Percentiles rank a stretch among this genome's conserved stretches.
Evolutionary conservation across 495 filamentous ascomycete species (phyloP).

Genomic region (Pseudotulostoma volvatum): DNA sequence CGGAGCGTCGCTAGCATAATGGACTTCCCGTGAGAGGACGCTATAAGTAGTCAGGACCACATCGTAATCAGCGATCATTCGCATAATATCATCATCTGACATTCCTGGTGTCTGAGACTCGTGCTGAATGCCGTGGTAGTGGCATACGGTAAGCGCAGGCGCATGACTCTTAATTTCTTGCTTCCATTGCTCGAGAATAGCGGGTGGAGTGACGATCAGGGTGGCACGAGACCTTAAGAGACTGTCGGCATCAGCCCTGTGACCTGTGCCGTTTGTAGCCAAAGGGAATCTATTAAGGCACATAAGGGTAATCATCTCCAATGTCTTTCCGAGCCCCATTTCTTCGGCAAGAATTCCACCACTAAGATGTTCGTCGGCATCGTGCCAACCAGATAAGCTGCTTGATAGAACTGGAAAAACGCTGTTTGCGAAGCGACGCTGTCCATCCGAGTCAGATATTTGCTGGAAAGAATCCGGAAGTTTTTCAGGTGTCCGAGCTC

Average conservation of each 20-base stretch:
- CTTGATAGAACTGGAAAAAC: conserved; percentile 44
- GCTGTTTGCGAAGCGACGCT: conserved; percentile 41
- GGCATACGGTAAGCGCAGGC: conserved; percentile 37
- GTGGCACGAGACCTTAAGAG: conserved; percentile 40
- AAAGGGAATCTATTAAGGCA: conserved; percentile 36
- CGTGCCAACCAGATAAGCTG: conserved; percentile 30
- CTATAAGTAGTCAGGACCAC: conserved; percentile 80
- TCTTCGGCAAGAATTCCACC: conserved; percentile 77
- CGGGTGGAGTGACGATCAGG: conserved; percentile 70
- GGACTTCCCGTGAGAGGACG: conserved; percentile 59
- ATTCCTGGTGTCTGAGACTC: conserved; percentile 16
- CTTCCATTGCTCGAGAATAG: conserved; percentile 76
- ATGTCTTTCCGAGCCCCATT: conserved; percentile 92
- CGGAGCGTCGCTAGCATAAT: conserved; percentile 50
- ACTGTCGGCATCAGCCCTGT: conserved; percentile 13
- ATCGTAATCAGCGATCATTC: conserved; percentile 39
- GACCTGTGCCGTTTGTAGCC: conserved; percentile 5
- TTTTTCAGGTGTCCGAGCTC: conserved; percentile 5
- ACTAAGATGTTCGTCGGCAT: conserved; percentile 19
- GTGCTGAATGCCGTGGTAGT: conserved; percentile 34
- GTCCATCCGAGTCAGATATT: conserved; percentile 33
- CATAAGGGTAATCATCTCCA: conserved; percentile 72
- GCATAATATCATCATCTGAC: conserved; percentile 31
- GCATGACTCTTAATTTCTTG: conserved; percentile 59
- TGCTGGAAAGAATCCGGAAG: conserved; percentile 21